Evolutionary conservation across 176 grass and related monocot genomes (phyloP).

Genomic region (Phragmites australis): DNA sequence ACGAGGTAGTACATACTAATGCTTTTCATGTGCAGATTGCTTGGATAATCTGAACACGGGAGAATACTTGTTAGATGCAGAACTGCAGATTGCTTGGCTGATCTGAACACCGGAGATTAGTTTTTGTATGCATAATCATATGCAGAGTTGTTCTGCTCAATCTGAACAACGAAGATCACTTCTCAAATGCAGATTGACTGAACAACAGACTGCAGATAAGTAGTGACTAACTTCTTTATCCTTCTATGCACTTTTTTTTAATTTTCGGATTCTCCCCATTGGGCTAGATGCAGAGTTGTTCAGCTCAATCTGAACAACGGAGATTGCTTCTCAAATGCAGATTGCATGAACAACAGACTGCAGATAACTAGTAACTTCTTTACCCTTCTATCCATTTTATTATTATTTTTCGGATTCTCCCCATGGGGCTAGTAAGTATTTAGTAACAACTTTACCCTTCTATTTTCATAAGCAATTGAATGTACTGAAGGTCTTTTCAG

Average conservation of each 20-base stretch:
- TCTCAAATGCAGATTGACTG: not conserved
- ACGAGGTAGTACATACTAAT: not conserved
- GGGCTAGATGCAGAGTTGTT: not conserved
- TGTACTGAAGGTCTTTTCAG: not conserved
- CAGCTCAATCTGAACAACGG: not conserved
- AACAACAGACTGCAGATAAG: no score
- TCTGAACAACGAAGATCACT: not conserved
- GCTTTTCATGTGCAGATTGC: slow-evolving; percentile 24
- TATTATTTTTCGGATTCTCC: no score
- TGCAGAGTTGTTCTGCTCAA: not conserved
- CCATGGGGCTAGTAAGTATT: not conserved
- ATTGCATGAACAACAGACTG: not conserved
- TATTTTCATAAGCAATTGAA: not conserved
- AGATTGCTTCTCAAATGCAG: not conserved
- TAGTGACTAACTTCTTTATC: not conserved
- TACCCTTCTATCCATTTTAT: not conserved
- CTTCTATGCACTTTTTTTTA: not conserved
- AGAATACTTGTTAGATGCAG: not conserved
- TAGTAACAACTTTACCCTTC: not conserved
- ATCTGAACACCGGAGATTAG: not conserved
- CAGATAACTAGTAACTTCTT: not conserved
- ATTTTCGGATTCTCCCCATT: not conserved
- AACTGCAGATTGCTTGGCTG: not conserved
- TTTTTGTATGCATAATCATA: not conserved
- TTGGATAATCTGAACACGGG: not conserved